Conservation (phyloP, 257 asterid species). For the Marsdenia floribunda region DNA sequence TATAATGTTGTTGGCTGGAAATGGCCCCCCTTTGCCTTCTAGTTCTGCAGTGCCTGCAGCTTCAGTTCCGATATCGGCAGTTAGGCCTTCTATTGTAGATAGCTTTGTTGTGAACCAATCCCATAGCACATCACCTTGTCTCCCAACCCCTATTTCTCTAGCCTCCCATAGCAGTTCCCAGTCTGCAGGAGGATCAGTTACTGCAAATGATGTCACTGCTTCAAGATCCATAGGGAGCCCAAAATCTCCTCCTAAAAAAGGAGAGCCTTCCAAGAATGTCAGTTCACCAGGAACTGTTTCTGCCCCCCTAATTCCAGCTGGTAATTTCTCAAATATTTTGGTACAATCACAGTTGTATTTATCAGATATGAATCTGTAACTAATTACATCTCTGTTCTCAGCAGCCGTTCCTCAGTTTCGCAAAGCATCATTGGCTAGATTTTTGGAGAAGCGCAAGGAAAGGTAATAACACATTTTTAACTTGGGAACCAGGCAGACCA, state of each 20-base stretch:
- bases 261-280: slow-evolving; percentile 36
- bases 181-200: slow-evolving; percentile 25
- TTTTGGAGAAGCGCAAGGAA: slow-evolving; percentile 91
- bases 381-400: slow-evolving; percentile 20
- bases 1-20: slow-evolving; percentile 87
- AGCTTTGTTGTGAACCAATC: slow-evolving; percentile 35
- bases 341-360: no score
- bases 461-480: slow-evolving; percentile 37
- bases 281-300: slow-evolving; percentile 36
- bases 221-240: slow-evolving; percentile 30
- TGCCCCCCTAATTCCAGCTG: slow-evolving; percentile 38
- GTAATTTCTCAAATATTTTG: slow-evolving; percentile 25
- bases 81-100: slow-evolving; percentile 37
- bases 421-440: slow-evolving; percentile 77
- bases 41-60: slow-evolving; percentile 28
- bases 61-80: slow-evolving; percentile 39
- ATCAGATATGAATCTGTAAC: neutral
- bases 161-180: slow-evolving; percentile 30
- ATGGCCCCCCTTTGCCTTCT: slow-evolving; percentile 43
- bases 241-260: slow-evolving; percentile 28
- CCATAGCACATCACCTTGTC: slow-evolving; percentile 28
- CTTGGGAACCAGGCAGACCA: neutral
- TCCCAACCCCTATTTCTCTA: slow-evolving; percentile 34
- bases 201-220: slow-evolving; percentile 19
- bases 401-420: slow-evolving; percentile 96